Evolutionary conservation across 495 filamentous ascomycete species (phyloP), one percentile per base, ranked within the genome.

Genomic region (Penicillium ucsense): DNA sequence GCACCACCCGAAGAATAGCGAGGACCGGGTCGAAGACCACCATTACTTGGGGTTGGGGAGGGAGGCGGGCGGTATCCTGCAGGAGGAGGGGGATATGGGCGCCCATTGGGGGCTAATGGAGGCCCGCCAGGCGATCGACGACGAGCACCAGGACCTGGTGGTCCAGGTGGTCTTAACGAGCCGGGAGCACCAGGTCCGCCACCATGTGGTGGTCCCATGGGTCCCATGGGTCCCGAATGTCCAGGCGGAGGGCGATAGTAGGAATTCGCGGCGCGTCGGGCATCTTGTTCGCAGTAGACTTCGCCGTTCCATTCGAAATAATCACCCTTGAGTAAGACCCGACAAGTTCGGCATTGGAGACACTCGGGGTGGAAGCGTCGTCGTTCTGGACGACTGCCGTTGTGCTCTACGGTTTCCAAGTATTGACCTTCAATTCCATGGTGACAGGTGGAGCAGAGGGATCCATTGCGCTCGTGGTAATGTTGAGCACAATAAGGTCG

Each of bases 351-450:
- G 63, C 92, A 97, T 46, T 79, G 83, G 62, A 98, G 85, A 61
- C 92, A 98, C 10, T 76, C 66, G 0, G 87, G 81, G 65, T 98
- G 92, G 65, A 91, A 94, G 59, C 94, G 94, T 45, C 77, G 78
- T 38, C 77, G 65, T 38, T 76, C 67, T 37, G 85, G 82, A 5
- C 58, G 59, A 2, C 59, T 65, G 3, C 47, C 60, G n/a, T 55
- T 62, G 7, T 51, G 58, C 43, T 70, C 70, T 3, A 67, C 57
- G 8, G 89, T 94, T 58, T 95, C 89, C n/a, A 97, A 76, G 57
- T 94, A 98, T 51, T 91, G 81, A 3, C 92, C 92, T 59, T 98
- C 92, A 55, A 98, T 97, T 8, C 92, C 92, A 10, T 64, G 66
- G 55, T 86, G 78, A 60, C 92, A 98, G 35, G 75, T 76, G 2